Base-by-base conservation (phyloP, 2,329 filamentous ascomycete species). In the Cryphonectria parasitica region DNA sequence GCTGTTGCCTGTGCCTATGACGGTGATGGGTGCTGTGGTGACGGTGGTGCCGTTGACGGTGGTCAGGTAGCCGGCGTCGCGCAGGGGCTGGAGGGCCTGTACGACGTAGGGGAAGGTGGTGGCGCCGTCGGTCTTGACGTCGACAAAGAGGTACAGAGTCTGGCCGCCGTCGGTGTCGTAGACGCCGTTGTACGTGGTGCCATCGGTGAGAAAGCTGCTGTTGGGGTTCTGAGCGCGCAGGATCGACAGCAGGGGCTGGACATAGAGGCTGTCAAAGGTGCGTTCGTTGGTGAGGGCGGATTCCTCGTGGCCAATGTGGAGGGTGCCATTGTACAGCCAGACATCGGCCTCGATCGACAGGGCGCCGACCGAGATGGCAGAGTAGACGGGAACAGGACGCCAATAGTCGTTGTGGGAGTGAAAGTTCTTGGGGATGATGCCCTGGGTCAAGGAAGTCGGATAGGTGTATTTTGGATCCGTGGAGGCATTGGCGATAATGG, bases 401-500 rank as follows among this genome's bases (percentile, higher is more conserved):
- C 88, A 91, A 78, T 92, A 92, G 78, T 92, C 90, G 74, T 92
- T 92, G 76, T 92, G 90, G 1, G 88, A 90, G 77, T 92, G 90
- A 73, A 89, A 90, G 1, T 82, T 81, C 41, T 90, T 83, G 0
- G 89, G 88, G 1, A 81, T 76, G 25, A 88, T 81, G 64, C 86
- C 84, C n/a, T 83, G 81, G 8, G 86, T 86, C 73, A 88, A 85
- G 69, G 86, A 83, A 1, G 85, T 83, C 0, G 86, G 83, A 68
- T 86, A 85, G 77, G 80, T 82, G 3, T 80, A 78, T 25, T 86
- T 75, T 71, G 69, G 71, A 22, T 69, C 66, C 10, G 63, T 68
- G 28, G 62, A 64, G 17, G 71, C 71, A 39, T 66, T 60, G 15
- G 61, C 62, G 39, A 72, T 68, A 28, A 72, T 66, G 49, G 67